These are phyloP conservation scores for Dioscorea zingiberensis DNA, from an alignment of 106 monocot genomes.

Conservation along the genomic window DNA sequence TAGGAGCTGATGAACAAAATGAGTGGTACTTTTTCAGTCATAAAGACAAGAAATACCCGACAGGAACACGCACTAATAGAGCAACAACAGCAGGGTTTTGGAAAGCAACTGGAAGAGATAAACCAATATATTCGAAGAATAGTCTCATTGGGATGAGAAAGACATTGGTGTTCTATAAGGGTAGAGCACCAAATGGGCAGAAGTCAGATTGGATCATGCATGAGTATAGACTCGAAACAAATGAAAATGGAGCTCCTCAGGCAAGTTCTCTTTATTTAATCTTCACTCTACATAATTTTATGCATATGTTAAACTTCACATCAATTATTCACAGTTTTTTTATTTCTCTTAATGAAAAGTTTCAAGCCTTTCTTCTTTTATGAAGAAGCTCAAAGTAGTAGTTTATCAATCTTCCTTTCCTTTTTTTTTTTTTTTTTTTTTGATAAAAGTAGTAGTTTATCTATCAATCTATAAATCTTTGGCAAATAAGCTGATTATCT, in stretches of 20 bases:
- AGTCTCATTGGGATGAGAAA: constrained; percentile 66
- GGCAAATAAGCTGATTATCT: too few species aligned
- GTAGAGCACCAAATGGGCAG: constrained; percentile 69
- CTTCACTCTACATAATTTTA: neutral
- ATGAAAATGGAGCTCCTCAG: constrained; percentile 61
- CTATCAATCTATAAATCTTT: too few species aligned
- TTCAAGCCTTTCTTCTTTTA: too few species aligned
- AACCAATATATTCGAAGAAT: constrained; percentile 55
- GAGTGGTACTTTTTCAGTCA: constrained; percentile 84
- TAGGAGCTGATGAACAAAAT: constrained; percentile 59
- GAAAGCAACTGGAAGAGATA: constrained; percentile 79
- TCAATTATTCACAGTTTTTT: too few species aligned
- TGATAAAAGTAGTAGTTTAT: too few species aligned
- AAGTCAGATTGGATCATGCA: constrained; percentile 88
- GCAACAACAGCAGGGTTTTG: constrained; percentile 70
- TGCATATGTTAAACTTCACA: too few species aligned
- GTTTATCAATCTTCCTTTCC: too few species aligned
- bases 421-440: too few species aligned
- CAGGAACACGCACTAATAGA: constrained; percentile 66
- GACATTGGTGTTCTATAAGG: constrained; percentile 64
- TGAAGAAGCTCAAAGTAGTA: too few species aligned
- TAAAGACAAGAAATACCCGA: constrained; percentile 80
- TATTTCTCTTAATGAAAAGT: too few species aligned
- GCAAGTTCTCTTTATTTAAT: constrained; percentile 16
- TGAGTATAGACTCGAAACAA: constrained; percentile 70